Conservation (phyloP, 2,329 filamentous ascomycete genomes). For the Pochonia chlamydosporia region DNA sequence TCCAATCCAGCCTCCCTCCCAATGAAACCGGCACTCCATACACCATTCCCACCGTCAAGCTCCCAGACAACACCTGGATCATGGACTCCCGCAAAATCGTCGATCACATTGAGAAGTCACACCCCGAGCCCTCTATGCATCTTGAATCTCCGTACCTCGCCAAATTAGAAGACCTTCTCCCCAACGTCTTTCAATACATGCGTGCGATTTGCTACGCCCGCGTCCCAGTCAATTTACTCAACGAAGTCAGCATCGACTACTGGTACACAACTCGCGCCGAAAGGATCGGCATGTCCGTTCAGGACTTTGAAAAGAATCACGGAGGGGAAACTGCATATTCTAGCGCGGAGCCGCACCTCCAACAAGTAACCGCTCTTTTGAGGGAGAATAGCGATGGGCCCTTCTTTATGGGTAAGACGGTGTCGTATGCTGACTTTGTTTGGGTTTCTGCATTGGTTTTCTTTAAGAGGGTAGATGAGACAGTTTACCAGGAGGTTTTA, state of each 20-base stretch:
- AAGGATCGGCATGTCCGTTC: conserved; percentile 45
- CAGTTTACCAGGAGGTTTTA: conserved; percentile 28
- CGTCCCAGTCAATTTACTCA: conserved; percentile 47
- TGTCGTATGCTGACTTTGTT: conserved; percentile 53
- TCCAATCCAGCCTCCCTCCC: conserved; percentile 6
- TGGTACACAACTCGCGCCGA: conserved; percentile 48
- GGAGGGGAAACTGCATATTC: conserved; percentile 46
- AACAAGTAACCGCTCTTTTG: conserved; percentile 26
- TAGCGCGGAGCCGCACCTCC: conserved; percentile 29
- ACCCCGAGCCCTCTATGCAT: conserved; percentile 53
- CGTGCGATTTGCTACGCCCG: conserved; percentile 37
- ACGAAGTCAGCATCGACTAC: conserved; percentile 43
- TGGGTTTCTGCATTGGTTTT: conserved; percentile 45
- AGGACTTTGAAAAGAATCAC: conserved; percentile 39
- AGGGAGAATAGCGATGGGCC: conserved; percentile 51
- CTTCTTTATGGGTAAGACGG: conserved; percentile 53
- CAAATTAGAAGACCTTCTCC: conserved; percentile 37
- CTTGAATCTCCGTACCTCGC: conserved; percentile 46
- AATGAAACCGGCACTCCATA: conserved; percentile 7
- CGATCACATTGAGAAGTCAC: conserved; percentile 47
- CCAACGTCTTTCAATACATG: conserved; percentile 25
- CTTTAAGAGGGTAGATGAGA: conserved; percentile 25
- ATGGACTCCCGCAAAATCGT: conserved; percentile 63
- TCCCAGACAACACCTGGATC: conserved; percentile 51
- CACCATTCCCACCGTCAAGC: conserved; percentile 43